Evolutionary conservation across 176 grass and related monocot species (phyloP), one percentile per base, ranked within the genome.

Genomic region (Cenchrus americanus): DNA sequence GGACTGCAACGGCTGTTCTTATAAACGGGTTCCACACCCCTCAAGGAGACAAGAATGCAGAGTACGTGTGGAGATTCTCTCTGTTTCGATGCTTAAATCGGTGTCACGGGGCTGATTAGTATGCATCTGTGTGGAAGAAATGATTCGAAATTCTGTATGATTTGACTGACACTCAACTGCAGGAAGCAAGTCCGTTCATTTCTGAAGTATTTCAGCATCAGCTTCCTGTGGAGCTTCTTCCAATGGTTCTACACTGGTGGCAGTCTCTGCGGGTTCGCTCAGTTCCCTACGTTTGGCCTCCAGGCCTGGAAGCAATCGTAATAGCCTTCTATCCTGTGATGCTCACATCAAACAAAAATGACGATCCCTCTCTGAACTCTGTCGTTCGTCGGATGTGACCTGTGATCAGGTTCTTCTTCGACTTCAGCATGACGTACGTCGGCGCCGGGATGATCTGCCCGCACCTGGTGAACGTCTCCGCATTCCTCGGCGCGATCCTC

Each of bases 161-260:
- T 52, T 26, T 32, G 7, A 15, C 22, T 71, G 40, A 26, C 24
- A 4, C 7, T 44, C 43, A 44, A 27, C 32, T 80, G 21, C 59
- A 68, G 95, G 86, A 93, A 88, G 23, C 95, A 97, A 71, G 88
- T 97, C 11, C 82, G 17, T 21, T 88, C 86, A 49, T 97, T 97
- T 52, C 47, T 88, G 13, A 94, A 83, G 32, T 93, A 72, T 71
- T 97, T 97, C 13, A 53, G 47, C 50, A 34, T 91, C 30, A 97
- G 95, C 78, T 80, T 97, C 50, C 2, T 94, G 0, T 97, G 95
- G 95, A 97, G 95, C 61, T 91, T 97, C 83, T 94, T 97, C 84
- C 88, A 97, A 55, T 94, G 95, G 95, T 97, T 97, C 83, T 97
- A 93, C 83, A 89, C 95, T 21, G 95, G 95, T 11, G 92, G 95